Evolutionary conservation across 1,284 basidiomycete genomes (phyloP).

Genomic region (Ganoderma leucocontextum): DNA sequence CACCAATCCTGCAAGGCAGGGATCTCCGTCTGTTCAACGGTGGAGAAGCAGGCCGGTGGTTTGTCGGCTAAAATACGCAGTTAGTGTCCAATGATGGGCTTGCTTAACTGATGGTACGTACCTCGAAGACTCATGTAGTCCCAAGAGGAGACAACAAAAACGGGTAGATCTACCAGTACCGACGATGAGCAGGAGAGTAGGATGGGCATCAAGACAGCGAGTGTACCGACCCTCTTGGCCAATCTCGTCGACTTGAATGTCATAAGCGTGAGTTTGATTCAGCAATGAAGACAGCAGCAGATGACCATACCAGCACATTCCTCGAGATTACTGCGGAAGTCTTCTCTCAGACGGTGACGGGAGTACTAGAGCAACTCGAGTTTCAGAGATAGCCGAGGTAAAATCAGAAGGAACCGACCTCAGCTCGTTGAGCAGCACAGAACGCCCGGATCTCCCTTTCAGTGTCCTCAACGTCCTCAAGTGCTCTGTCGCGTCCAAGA

Average conservation of each 20-base stretch:
- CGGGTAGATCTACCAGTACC: not conserved
- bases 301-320: not conserved
- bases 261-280: not conserved
- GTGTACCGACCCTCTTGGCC: not conserved
- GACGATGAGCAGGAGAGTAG: not conserved
- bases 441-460: not conserved
- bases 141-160: not conserved
- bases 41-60: not conserved
- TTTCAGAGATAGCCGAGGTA: not conserved
- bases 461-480: not conserved
- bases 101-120: not conserved
- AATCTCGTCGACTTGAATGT: not conserved
- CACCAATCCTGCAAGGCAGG: not conserved
- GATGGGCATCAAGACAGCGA: not conserved
- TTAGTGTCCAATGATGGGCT: too few species aligned
- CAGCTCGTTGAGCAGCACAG: not conserved
- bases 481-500: not conserved
- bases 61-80: too few species aligned
- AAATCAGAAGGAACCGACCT: not conserved
- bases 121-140: conserved; percentile 1
- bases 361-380: not conserved
- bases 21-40: not conserved
- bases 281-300: not conserved
- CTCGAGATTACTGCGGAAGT: not conserved
- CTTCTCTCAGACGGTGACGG: not conserved